phyloP scores from a whole-genome alignment of 1,284 basidiomycete genomes.

The Cutaneotrichosporon cutaneum region DNA sequence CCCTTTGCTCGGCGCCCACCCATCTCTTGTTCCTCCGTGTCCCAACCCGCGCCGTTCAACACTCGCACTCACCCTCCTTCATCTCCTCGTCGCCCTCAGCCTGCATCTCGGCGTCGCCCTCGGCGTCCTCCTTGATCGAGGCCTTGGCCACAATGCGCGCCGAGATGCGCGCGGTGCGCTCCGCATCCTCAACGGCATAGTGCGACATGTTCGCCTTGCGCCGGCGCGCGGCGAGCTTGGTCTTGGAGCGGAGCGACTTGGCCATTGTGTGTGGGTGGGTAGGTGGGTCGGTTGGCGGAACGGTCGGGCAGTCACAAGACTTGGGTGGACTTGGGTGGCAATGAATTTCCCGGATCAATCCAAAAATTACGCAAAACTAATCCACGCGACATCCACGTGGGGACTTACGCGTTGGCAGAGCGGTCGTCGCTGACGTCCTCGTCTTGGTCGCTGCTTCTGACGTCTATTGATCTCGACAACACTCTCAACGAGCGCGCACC shows the following conservation, averaged over 20 bases:
- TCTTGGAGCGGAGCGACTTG: constrained; percentile 86
- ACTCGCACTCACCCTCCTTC: constrained; percentile 26
- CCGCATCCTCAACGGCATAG: constrained; percentile 81
- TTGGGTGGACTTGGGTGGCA: constrained; percentile 3
- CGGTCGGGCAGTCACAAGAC: not conserved
- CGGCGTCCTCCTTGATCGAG: constrained; percentile 80
- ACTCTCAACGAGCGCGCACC: constrained; percentile 4
- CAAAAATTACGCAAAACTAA: not conserved
- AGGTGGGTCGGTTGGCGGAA: not conserved
- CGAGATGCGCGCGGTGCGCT: constrained; percentile 73
- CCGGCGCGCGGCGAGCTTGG: constrained; percentile 77
- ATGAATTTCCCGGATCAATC: constrained; percentile 14
- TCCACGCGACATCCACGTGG: constrained; percentile 5
- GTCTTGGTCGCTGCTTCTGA: not conserved
- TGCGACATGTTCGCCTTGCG: constrained; percentile 80
- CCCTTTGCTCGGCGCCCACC: too few species aligned
- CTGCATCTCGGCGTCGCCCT: constrained; percentile 64
- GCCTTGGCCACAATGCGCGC: constrained; percentile 66
- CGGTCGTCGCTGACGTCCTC: constrained; percentile 17
- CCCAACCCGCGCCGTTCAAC: too few species aligned
- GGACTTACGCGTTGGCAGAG: constrained; percentile 6
- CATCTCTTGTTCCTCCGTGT: too few species aligned
- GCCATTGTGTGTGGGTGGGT: constrained; percentile 63
- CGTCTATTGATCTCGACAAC: not conserved
- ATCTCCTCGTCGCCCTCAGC: constrained; percentile 47